phyloP scores from a whole-genome alignment of 1,139 yeast species.

The Magnusiomyces tetraspermus region DNA sequence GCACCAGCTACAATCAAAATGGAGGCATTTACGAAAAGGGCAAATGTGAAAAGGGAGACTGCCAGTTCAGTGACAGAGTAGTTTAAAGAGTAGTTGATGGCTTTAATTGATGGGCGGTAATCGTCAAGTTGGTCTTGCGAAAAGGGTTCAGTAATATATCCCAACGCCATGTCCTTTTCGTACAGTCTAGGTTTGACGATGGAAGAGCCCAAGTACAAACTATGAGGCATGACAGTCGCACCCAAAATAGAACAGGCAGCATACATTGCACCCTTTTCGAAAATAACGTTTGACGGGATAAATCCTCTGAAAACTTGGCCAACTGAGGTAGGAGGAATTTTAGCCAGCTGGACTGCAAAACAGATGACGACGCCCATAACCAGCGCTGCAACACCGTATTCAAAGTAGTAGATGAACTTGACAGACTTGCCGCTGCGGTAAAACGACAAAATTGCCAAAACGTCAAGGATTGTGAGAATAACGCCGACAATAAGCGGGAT shows the following conservation, averaged over 20 bases:
- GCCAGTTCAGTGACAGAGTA: conserved; percentile 70
- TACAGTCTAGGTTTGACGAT: conserved; percentile 81
- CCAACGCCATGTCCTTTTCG: conserved; percentile 67
- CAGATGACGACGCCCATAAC: conserved; percentile 81
- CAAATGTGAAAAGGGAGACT: conserved; percentile 66
- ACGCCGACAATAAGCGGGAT: conserved; percentile 78
- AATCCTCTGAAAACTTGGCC: conserved; percentile 58
- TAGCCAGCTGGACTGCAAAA: conserved; percentile 67
- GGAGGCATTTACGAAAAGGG: conserved; percentile 80
- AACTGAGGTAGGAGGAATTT: conserved; percentile 43
- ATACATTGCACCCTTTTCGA: conserved; percentile 74
- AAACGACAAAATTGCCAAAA: conserved; percentile 72
- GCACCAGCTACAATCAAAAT: conserved; percentile 81
- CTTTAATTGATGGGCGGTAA: conserved; percentile 61
- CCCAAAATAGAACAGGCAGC: conserved; percentile 86
- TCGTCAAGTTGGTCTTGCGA: conserved; percentile 25
- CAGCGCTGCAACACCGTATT: conserved; percentile 63
- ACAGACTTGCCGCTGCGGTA: conserved; percentile 84
- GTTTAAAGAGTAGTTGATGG: conserved; percentile 59
- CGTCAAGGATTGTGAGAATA: conserved; percentile 72
- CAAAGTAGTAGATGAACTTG: conserved; percentile 69
- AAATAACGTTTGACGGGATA: conserved; percentile 62
- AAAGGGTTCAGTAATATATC: conserved; percentile 35
- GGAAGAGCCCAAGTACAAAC: conserved; percentile 84
- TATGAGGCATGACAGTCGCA: conserved; percentile 98